Percentiles rank a stretch among this genome's conserved stretches.
Conservation (phyloP, 176 grass and related monocot genomes). For the Olyra latifolia region DNA sequence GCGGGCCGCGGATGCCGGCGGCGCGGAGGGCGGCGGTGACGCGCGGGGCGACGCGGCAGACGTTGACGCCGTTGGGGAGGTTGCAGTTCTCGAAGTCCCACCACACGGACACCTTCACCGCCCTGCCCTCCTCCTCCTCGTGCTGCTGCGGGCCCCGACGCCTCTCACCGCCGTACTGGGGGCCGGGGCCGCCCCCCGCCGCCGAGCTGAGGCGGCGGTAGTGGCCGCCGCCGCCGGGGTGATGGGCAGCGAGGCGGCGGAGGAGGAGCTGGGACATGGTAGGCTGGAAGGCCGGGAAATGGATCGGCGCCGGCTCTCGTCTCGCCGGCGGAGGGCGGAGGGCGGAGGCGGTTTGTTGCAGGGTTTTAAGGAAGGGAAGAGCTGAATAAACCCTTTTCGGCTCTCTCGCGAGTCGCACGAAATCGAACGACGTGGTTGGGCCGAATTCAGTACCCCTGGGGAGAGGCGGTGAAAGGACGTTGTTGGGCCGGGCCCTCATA, state of each 20-base stretch:
- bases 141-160: constrained; percentile 13
- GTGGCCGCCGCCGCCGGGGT: not conserved
- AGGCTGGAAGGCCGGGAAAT: not conserved
- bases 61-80: constrained; percentile 61
- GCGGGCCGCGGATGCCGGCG: constrained; percentile 68
- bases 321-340: not conserved
- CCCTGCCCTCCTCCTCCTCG: constrained; percentile 50
- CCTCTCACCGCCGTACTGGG: constrained; percentile 24
- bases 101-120: constrained; percentile 77
- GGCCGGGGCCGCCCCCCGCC: not conserved
- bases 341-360: not conserved
- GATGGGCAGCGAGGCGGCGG: constrained; percentile 19
- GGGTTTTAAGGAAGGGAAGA: constrained; percentile 21
- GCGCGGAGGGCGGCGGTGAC: constrained; percentile 69
- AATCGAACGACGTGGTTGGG: too few relatives aligned
- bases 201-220: constrained; percentile 31
- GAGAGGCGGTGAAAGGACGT: too few relatives aligned
- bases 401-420: too few relatives aligned
- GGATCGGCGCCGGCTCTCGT: constrained; percentile 14
- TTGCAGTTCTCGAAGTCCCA: constrained; percentile 98
- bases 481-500: too few relatives aligned
- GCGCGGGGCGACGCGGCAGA: constrained; percentile 51
- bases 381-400: not conserved
- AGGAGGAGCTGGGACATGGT: constrained; percentile 49
- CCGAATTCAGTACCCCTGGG: too few relatives aligned